Evolutionary conservation across 352 stramenopile genomes (phyloP).

Genomic region (Globisporangium acanthophoron): DNA sequence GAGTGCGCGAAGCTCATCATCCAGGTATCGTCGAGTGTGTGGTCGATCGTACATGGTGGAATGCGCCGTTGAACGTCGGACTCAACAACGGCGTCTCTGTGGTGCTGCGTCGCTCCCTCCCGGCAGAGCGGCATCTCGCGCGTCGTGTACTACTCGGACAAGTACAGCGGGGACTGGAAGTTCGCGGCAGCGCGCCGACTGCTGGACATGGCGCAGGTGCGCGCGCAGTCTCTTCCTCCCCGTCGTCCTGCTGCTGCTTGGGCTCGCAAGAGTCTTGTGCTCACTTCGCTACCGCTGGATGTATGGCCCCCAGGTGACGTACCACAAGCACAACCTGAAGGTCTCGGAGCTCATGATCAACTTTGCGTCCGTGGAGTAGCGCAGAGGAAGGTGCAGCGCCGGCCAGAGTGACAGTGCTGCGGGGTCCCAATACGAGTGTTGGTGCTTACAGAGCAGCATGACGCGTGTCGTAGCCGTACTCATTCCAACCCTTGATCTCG

Average conservation of each 20-base stretch:
- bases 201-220: conserved; percentile 81
- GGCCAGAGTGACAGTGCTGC: too few relatives aligned
- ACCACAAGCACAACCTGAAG: conserved; percentile 54
- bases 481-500: too few relatives aligned
- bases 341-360: conserved; percentile 60
- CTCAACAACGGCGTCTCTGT: too few relatives aligned
- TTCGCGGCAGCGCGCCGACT: conserved; percentile 83
- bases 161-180: conserved; percentile 91
- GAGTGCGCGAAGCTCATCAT: conserved; percentile 99
- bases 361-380: conserved; percentile 47
- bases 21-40: too few relatives aligned
- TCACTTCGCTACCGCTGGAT: too few relatives aligned
- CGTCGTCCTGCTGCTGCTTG: neutral
- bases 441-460: too few relatives aligned
- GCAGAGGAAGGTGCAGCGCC: neutral
- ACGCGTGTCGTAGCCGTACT: too few relatives aligned
- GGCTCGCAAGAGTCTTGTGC: neutral
- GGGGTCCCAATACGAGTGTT: too few relatives aligned
- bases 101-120: neutral
- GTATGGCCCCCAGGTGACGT: conserved; percentile 48
- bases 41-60: too few relatives aligned
- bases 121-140: conserved; percentile 90
- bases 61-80: too few relatives aligned
- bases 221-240: neutral
- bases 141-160: conserved; percentile 96